Evolutionary conservation across 331 rosid species (phyloP), one percentile per base, ranked within the genome.

Genomic region (Prunus yedoensis): DNA sequence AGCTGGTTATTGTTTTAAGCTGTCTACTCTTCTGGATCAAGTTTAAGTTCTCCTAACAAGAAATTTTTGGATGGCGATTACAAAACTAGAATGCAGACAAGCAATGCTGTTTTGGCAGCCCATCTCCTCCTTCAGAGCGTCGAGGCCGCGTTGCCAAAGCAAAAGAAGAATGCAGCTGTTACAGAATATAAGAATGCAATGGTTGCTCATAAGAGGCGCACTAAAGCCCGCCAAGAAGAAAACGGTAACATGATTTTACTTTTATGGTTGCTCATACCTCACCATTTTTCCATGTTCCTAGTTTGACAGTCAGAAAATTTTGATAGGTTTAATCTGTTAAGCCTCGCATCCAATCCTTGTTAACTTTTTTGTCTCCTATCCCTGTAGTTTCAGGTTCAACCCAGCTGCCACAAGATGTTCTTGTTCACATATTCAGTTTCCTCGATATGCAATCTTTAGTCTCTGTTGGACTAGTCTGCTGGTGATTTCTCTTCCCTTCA

Each of bases 141-240:
- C 23, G 92, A 91, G 76, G 92, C 85, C 75, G 67, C 83, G 2
- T 76, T 91, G 61, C 98, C 97, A 7, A 91, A 88, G 81, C 96
- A 90, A 72, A 94, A 91, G 84, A 90, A 75, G 85, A 89, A 84
- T 78, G 68, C 81, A 71, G 96, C 91, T 47, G 74, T 85, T 20
- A 81, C 81, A 35, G 97, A 91, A 82, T 91, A 82, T 78, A 94
- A 89, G 84, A 89, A 85, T 15, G 91, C 97, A 28, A 91, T 91
- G 84, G 85, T 94, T 70, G 86, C 89, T 85, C 89, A 85, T 57
- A 91, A 87, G 83, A 88, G 97, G 75, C 87, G 88, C 47, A 17
- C 49, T 77, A 91, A 90, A 83, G 77, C 86, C 49, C 86, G 52
- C 65, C 93, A 75, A 59, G 82, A 82, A 87, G 89, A 79, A 80